Evolutionary conservation across 257 asterid species (phyloP), one percentile per base, ranked within the genome.

Genomic region (Solanum bukasovii): DNA sequence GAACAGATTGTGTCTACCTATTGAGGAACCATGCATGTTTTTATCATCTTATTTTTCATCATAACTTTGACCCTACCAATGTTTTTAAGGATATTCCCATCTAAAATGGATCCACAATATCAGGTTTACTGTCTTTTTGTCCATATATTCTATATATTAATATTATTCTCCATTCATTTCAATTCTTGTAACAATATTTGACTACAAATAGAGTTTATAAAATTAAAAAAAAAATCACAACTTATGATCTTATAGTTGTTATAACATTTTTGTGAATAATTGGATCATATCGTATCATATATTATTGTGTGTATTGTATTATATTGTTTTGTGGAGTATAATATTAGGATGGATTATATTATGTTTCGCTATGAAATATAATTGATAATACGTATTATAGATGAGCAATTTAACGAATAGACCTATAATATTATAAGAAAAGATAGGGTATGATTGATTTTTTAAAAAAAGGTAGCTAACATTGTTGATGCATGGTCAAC

Each of bases 61-160:
- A 89, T 87, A 74, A 71, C 85, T 82, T 52, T 89, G 90, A 81
- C 90, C 90, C 90, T 59, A 89, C 89, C 68, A 49, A 21, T 86
- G 74, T 74, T 88, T 71, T 63, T 78, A 27, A 84, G 44, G 44
- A 88, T 84, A 74, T 61, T 84, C 82, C 78, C 86, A 72, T 88
- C 79, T 52, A 74, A 84, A 33, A 35, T 77, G 84, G 83, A 65
- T 79, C 73, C 74, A 67, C 84, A 61, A 85, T 44, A 34, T 84
- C 81, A 18, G 31, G 8, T 33, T 68, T 71, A 25, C 67, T 70
- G 75, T 68, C 67, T 79, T 40, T 42, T 44, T 42, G 65, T n/a
- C 29, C 13, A 13, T 77, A 23, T 40, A 37, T 37, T 73, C 78
- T 71, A 33, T 33, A 21, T 25, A 25, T 67, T 65, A n/a, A 1